These are phyloP conservation scores for Cordyceps fumosorosea DNA, from an alignment of 2,329 filamentous ascomycete genomes.

Conservation along the genomic window DNA sequence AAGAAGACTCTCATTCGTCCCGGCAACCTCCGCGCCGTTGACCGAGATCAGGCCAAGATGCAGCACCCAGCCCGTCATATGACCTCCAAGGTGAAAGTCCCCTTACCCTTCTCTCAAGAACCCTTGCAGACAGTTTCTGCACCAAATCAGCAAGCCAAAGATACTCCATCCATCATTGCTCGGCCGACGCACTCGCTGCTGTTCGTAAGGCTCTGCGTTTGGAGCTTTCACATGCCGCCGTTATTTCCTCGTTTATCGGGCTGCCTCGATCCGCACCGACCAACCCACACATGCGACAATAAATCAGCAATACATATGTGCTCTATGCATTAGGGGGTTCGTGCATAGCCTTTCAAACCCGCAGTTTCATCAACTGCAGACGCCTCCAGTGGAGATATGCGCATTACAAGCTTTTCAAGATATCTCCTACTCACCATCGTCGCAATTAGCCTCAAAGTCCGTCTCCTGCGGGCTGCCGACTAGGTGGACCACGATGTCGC, in stretches of 20 bases:
- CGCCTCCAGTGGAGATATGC: not conserved
- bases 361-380: not conserved
- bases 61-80: not conserved
- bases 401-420: not conserved
- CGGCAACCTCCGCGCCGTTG: conserved; percentile 1
- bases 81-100: not conserved
- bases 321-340: not conserved
- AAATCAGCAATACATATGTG: not conserved
- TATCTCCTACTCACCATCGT: not conserved
- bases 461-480: conserved; percentile 6
- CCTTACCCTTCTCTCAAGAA: conserved; percentile 5
- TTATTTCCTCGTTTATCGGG: not conserved
- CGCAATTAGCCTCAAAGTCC: not conserved
- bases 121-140: not conserved
- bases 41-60: conserved; percentile 8
- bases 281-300: conserved; percentile 1
- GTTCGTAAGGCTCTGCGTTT: not conserved
- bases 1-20: conserved; percentile 2
- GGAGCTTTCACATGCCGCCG: not conserved
- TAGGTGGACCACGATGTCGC: not conserved
- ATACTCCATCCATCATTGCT: no score
- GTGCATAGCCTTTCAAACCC: not conserved
- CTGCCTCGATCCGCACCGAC: not conserved
- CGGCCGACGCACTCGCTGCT: not conserved
- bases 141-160: not conserved